Base-by-base conservation (phyloP, 805 yeast genomes). In the Candida adriatica region DNA sequence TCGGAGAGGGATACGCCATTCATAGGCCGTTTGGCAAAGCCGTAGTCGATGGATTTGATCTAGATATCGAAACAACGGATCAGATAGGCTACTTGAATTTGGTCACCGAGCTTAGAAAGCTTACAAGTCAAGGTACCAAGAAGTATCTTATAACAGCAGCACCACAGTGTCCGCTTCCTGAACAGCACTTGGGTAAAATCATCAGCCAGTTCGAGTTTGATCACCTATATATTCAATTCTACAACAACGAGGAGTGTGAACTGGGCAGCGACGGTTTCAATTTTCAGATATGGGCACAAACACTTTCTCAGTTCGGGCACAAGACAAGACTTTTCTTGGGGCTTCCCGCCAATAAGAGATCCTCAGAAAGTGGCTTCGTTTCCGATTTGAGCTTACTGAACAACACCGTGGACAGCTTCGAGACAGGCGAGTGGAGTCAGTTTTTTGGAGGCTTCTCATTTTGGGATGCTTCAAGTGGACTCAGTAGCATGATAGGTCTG, bases 381-480 rank as follows among this genome's bases (percentile, higher is more conserved):
- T 60, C 64, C 24, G 69, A 43, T 16, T 33, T 65, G 14, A 69
- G 62, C 18, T 1, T 13, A 1, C 53, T 65, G 16, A 24, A 45
- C n/a, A 26, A 37, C 4, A 62, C 52, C 26, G 34, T 62, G n/a
- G 28, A 34, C 8, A 38, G 38, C 9, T 41, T 55, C 16, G 25
- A 34, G 10, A 11, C 13, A 1, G 14, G 33, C 14, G 23, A 34
- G 9, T 21, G 26, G 8, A 26, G 35, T n/a, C 26, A 50, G 1
- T 53, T 59, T 42, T 82, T 87, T 51, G 96, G 94, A 31, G 97
- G 97, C 41, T 68, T 88, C 49, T 74, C 80, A 69, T 61, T 87
- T 39, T 88, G 97, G 96, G 95, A 86, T 57, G 95, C 94, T 10
- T 76, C 87, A 25, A 81, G 79, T 48, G 88, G 77, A 26, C 71